These are phyloP conservation scores for Eucalyptus pauciflora DNA, from an alignment of 345 rosid genomes.

Conservation along the genomic window DNA sequence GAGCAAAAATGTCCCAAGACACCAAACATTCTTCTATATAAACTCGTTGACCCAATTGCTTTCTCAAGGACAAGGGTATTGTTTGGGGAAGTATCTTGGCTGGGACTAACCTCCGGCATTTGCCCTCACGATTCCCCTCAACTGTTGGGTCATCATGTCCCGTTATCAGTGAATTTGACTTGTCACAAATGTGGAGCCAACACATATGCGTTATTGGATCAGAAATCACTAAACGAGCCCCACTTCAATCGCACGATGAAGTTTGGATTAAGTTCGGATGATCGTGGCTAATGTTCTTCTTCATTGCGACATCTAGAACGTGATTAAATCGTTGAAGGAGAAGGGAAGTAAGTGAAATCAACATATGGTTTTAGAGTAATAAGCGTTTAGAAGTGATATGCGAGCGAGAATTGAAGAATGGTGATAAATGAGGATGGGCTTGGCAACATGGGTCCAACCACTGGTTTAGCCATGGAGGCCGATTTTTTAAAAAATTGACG, in stretches of 20 bases:
- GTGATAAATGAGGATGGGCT: background rate
- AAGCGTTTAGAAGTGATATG: background rate
- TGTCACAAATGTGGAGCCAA: background rate
- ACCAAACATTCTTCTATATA: background rate
- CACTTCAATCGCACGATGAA: background rate
- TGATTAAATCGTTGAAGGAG: background rate
- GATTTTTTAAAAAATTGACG: background rate
- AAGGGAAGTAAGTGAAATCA: background rate
- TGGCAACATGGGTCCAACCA: background rate
- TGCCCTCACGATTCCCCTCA: background rate
- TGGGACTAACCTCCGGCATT: background rate
- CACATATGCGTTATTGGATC: background rate
- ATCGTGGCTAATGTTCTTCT: background rate
- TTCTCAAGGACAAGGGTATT: background rate
- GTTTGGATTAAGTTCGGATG: background rate
- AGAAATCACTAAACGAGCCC: background rate
- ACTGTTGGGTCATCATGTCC: background rate
- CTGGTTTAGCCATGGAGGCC: background rate
- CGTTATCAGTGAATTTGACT: background rate
- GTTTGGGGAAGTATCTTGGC: background rate
- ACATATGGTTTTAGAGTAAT: background rate
- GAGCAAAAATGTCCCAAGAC: background rate
- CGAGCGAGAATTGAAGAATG: background rate
- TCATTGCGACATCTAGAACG: background rate
- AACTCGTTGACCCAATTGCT: background rate